These are phyloP conservation scores for Earliella scabrosa DNA, from an alignment of 1,284 basidiomycete genomes.

Conservation along the genomic window DNA sequence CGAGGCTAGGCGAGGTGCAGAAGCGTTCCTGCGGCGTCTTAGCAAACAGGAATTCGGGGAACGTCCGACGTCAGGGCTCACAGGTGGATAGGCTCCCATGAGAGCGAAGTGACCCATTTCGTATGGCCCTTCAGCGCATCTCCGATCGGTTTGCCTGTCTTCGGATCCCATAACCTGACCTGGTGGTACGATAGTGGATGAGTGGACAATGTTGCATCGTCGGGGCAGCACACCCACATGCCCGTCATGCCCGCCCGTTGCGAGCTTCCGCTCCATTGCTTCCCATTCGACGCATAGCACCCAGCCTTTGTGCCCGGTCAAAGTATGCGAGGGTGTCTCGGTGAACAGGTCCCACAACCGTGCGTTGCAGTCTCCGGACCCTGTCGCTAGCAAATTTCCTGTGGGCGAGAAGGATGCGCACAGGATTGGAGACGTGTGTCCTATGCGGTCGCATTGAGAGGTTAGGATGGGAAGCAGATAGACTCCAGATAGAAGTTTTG, in stretches of 20 bases:
- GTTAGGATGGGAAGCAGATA: neutral
- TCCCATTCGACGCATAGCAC: constrained; percentile 99
- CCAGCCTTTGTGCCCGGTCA: constrained; percentile 93
- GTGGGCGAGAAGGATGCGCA: constrained; percentile 97
- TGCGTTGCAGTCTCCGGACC: constrained; percentile 93
- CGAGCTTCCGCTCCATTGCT: constrained; percentile 85
- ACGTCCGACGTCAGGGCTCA: constrained; percentile 36
- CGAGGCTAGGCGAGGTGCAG: constrained; percentile 86
- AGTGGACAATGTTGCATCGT: too few relatives aligned
- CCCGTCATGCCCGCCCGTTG: constrained; percentile 91
- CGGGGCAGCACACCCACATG: constrained; percentile 70
- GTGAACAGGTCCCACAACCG: constrained; percentile 95
- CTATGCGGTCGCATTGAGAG: constrained; percentile 39
- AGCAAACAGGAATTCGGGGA: neutral
- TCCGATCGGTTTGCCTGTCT: constrained; percentile 83
- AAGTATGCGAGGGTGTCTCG: constrained; percentile 89
- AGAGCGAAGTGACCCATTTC: constrained; percentile 97
- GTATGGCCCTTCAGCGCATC: constrained; percentile 90
- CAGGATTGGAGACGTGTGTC: constrained; percentile 92
- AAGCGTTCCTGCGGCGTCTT: constrained; percentile 57
- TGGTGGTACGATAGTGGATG: constrained; percentile 26
- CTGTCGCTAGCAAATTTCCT: constrained; percentile 89
- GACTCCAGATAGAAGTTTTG: neutral
- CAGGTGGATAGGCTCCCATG: constrained; percentile 97
- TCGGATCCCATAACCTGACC: constrained; percentile 90